Conservation (phyloP, 331 rosid genomes). For the Malus hybrid region DNA sequence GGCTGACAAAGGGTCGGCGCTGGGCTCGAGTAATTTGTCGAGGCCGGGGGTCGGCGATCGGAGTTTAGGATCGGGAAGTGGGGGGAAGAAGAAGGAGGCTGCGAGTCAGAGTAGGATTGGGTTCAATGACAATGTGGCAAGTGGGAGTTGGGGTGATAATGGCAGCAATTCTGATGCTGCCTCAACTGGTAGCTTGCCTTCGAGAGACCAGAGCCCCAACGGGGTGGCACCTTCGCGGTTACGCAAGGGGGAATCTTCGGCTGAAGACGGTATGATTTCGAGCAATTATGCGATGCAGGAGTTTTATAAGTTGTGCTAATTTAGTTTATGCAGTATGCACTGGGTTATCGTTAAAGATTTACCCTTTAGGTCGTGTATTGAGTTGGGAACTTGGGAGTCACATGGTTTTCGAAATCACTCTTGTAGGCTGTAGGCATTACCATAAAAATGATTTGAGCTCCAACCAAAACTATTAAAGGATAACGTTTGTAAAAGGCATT, state of each 20-base stretch:
- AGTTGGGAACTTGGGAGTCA: background rate
- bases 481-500: background rate
- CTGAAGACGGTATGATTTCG: constrained; percentile 49
- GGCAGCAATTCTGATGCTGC: constrained; percentile 45
- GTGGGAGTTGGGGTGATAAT: constrained; percentile 42
- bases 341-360: background rate
- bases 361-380: background rate
- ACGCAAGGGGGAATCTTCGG: constrained; percentile 63
- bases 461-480: background rate
- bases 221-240: constrained; percentile 48
- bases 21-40: constrained; percentile 70
- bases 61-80: constrained; percentile 26
- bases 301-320: background rate
- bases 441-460: background rate
- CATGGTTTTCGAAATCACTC: background rate
- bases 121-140: constrained; percentile 36
- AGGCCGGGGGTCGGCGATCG: constrained; percentile 22
- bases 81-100: constrained; percentile 55
- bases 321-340: background rate
- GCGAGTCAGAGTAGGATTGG: constrained; percentile 33
- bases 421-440: background rate
- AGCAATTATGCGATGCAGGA: background rate
- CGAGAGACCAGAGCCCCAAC: constrained; percentile 60
- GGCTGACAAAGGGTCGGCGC: constrained; percentile 43
- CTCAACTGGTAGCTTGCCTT: constrained; percentile 47